These are phyloP conservation scores for Trifolium fragiferum DNA, from an alignment of 306 rosid genomes.

Conservation along the genomic window DNA sequence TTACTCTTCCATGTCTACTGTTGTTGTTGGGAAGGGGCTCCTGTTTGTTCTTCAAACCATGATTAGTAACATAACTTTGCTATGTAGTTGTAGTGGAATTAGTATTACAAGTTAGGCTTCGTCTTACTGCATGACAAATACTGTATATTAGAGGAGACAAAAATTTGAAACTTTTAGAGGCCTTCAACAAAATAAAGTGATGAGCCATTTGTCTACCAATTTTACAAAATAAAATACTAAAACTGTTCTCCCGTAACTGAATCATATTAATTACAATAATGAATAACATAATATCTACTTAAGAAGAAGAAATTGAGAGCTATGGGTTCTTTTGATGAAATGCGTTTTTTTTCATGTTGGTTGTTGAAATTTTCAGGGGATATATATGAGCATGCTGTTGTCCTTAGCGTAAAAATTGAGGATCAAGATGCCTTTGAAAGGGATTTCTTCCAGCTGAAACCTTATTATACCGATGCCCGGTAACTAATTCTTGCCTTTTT, in stretches of 20 bases:
- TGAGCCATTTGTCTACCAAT: slow-evolving; percentile 11
- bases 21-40: background rate
- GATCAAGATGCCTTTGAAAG: slow-evolving; percentile 98
- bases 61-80: background rate
- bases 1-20: slow-evolving; percentile 22
- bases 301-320: background rate
- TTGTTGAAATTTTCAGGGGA: slow-evolving; percentile 73
- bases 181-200: background rate
- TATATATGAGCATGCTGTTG: slow-evolving; percentile 93
- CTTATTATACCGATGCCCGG: slow-evolving; percentile 94
- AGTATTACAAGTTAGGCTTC: slow-evolving; percentile 4
- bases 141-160: background rate
- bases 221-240: slow-evolving; percentile 8
- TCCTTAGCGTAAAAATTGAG: slow-evolving; percentile 86
- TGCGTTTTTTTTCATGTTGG: background rate
- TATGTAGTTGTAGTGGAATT: slow-evolving; percentile 4
- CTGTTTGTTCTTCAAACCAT: slow-evolving; percentile 1
- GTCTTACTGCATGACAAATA: background rate
- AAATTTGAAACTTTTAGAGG: slow-evolving; percentile 22
- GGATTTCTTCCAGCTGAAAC: slow-evolving; percentile 95
- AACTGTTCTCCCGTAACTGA: background rate
- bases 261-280: slow-evolving; percentile 16
- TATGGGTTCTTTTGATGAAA: slow-evolving; percentile 2
- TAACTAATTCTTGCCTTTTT: slow-evolving; percentile 42
- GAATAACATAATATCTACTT: slow-evolving; percentile 16